Percentiles rank a stretch among this genome's conserved stretches.
Evolutionary conservation across 306 rosid species (phyloP).

Genomic region (Pyrus pyrifolia): DNA sequence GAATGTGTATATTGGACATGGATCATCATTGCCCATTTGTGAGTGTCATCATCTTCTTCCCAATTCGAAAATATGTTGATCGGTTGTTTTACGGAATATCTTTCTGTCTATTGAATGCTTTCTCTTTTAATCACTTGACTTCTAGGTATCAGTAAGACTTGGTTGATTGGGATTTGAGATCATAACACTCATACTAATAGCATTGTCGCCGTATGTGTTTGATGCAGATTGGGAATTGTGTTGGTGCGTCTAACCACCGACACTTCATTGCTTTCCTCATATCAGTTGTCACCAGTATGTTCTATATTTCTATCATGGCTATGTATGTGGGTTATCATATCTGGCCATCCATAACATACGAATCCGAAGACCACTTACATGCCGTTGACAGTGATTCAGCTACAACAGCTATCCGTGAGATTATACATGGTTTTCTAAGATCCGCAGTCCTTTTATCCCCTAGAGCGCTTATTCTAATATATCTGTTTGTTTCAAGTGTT

Average conservation of each 20-base stretch:
- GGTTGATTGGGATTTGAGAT: background rate
- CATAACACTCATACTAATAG: conserved; percentile 12
- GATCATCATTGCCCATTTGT: conserved; percentile 99
- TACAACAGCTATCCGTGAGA: conserved; percentile 29
- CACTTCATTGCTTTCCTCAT: conserved; percentile 78
- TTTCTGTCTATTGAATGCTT: background rate
- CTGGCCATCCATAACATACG: conserved; percentile 50
- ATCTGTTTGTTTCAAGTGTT: conserved; percentile 67
- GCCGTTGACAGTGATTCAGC: conserved; percentile 19
- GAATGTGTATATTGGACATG: conserved; percentile 82
- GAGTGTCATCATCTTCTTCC: conserved; percentile 32
- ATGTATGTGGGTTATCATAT: conserved; percentile 36
- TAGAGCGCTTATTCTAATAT: conserved; percentile 66
- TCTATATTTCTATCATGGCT: conserved; percentile 61
- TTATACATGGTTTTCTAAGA: conserved; percentile 38
- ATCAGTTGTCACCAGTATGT: conserved; percentile 60
- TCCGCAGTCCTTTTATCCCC: conserved; percentile 56
- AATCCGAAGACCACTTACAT: conserved; percentile 13
- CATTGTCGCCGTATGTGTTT: conserved; percentile 6
- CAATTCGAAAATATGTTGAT: background rate
- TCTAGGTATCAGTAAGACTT: background rate
- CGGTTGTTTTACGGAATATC: background rate
- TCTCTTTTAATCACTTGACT: background rate
- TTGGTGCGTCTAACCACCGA: conserved; percentile 87
- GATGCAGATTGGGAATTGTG: conserved; percentile 96